Evolutionary conservation across 805 yeast genomes (phyloP).

Genomic region (Saturnispora dispora): DNA sequence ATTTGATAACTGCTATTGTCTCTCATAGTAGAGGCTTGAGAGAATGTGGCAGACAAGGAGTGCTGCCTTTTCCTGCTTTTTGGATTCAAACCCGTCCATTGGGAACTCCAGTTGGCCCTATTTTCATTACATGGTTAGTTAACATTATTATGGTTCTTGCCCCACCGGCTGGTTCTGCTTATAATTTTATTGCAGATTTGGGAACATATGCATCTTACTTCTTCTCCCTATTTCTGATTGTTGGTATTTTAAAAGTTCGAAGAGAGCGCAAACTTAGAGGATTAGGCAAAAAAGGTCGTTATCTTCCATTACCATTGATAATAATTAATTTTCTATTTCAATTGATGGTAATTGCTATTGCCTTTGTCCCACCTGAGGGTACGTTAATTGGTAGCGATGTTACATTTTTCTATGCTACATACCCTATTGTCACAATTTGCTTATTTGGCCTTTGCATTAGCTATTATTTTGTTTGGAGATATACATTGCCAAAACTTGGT

Average conservation of each 20-base stretch:
- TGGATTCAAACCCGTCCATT: conserved; percentile 68
- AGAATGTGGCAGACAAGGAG: conserved; percentile 75
- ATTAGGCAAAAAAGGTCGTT: conserved; percentile 27
- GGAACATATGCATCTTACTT: conserved; percentile 77
- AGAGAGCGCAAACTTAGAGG: conserved; percentile 28
- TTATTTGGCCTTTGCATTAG: conserved; percentile 25
- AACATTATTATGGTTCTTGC: conserved; percentile 68
- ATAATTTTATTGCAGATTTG: conserved; percentile 69
- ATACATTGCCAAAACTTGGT: conserved; percentile 27
- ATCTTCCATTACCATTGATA: conserved; percentile 28
- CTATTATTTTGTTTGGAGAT: conserved; percentile 32
- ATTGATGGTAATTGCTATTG: conserved; percentile 32
- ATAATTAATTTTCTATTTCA: conserved; percentile 28
- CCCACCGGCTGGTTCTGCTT: conserved; percentile 84
- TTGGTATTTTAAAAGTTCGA: conserved; percentile 46
- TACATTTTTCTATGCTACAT: conserved; percentile 34
- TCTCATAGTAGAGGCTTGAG: conserved; percentile 78
- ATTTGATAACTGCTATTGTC: conserved; percentile 73
- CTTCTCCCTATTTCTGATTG: conserved; percentile 55
- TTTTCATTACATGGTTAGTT: conserved; percentile 69
- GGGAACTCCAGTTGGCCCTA: conserved; percentile 63
- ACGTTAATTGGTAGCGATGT: conserved; percentile 34
- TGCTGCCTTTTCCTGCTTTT: conserved; percentile 62
- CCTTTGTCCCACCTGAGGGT: conserved; percentile 36
- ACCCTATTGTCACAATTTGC: conserved; percentile 32